phyloP scores from a whole-genome alignment of 495 filamentous ascomycete species.

The Xylaria cubensis region DNA sequence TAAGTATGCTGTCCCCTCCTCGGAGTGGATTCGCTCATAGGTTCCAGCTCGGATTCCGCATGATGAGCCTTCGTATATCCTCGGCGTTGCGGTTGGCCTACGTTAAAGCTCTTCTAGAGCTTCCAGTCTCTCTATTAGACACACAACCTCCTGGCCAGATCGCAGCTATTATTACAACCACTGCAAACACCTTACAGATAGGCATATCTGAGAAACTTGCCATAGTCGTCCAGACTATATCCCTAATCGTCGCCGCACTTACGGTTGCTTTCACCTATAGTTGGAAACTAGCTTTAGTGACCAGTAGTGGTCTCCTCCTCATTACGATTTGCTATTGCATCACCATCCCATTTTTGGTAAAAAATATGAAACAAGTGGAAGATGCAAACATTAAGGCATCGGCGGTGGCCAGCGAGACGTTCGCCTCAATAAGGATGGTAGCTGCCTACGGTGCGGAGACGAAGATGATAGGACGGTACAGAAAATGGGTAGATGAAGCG shows the following conservation, averaged over 20 bases:
- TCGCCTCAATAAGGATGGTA: slow-evolving; percentile 64
- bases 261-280: slow-evolving; percentile 62
- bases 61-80: slow-evolving; percentile 61
- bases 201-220: slow-evolving; percentile 71
- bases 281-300: slow-evolving; percentile 65
- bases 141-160: slow-evolving; percentile 59
- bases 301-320: slow-evolving; percentile 61
- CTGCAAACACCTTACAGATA: slow-evolving; percentile 68
- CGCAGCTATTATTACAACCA: slow-evolving; percentile 67
- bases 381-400: slow-evolving; percentile 66
- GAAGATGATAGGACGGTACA: slow-evolving; percentile 60
- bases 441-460: slow-evolving; percentile 68
- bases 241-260: slow-evolving; percentile 58
- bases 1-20: slow-evolving; percentile 37
- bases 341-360: slow-evolving; percentile 64
- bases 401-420: slow-evolving; percentile 64
- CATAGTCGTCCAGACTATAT: slow-evolving; percentile 58
- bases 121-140: slow-evolving; percentile 61
- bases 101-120: slow-evolving; percentile 57
- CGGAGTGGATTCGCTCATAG: slow-evolving; percentile 13
- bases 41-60: slow-evolving; percentile 59
- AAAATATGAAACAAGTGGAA: slow-evolving; percentile 60
- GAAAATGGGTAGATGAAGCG: slow-evolving; percentile 63
- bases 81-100: slow-evolving; percentile 59
- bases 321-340: slow-evolving; percentile 62